Conservation (phyloP, 305 asterid species). For the Fraxinus ornus region DNA sequence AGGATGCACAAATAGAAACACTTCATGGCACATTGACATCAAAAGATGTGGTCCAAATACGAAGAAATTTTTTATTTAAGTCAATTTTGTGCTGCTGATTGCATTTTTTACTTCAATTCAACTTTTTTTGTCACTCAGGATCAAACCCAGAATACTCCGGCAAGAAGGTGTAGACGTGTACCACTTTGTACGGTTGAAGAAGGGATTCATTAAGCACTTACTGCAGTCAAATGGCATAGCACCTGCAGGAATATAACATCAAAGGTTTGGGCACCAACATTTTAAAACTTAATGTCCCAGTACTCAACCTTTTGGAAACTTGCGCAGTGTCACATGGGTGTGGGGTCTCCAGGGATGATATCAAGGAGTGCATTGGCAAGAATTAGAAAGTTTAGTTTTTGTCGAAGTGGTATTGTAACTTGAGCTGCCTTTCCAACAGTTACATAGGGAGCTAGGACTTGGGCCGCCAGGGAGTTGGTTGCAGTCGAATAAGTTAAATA, state of each 20-base stretch:
- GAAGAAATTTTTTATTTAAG: neutral
- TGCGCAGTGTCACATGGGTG: neutral
- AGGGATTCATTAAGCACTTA: neutral
- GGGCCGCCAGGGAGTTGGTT: neutral
- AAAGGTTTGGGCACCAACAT: neutral
- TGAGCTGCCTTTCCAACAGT: neutral
- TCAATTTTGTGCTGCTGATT: neutral
- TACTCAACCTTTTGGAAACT: neutral
- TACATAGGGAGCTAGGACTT: neutral
- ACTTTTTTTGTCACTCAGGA: neutral
- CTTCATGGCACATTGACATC: neutral
- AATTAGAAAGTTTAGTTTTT: neutral
- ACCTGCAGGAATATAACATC: neutral
- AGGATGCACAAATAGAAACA: neutral
- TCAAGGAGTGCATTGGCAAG: neutral
- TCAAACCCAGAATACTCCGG: neutral
- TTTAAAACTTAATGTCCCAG: neutral
- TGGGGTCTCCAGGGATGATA: neutral
- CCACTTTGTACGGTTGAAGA: neutral
- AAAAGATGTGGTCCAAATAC: neutral
- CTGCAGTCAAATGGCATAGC: neutral
- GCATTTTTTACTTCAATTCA: neutral
- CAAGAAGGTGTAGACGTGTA: neutral
- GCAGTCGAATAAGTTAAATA: neutral
- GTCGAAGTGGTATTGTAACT: neutral